Evolutionary conservation across 164 flowering plant genomes (phyloP), one percentile per base, ranked within the genome.

Genomic region (Kalanchoe fedtschenkoi): DNA sequence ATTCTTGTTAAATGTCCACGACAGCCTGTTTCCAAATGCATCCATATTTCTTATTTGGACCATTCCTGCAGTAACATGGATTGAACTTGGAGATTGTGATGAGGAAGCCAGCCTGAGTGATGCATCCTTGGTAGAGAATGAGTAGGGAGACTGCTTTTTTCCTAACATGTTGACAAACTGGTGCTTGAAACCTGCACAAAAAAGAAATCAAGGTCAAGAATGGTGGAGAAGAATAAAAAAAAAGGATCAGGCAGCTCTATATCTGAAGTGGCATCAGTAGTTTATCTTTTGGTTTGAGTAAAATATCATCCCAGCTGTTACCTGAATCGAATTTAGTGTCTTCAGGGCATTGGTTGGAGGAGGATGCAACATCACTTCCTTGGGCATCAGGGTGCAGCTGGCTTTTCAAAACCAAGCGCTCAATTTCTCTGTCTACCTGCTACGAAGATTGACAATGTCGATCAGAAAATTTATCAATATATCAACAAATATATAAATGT

Each of bases 1-100:
- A 38, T 70, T 63, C 71, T 80, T 84, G 43, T 63, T 72, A 19
- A 58, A 38, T 5, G 75, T 66, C 80, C 70, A 73, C 54, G 73
- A 72, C 47, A 59, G 56, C 11, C 62, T 70, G n/a, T 55, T 69
- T 62, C 72, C 78, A 19, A 53, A 64, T 29, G 68, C 44, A 29
- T 69, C 70, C 47, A 65, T 34, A 55, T 69, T 67, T 37, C 69
- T 67, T 63, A 84, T 74, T 63, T 71, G 76, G 64, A 82, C 75
- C 74, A 80, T 78, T 30, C 83, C 84, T 34, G 92, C 84, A 11
- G 82, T 82, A 22, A 82, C 74, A 65, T 71, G 83, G 39, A 74
- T 67, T 8, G 87, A 68, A 55, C 78, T 72, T 13, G 87, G 76
- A 62, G 87, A 43, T 22, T 74, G 76, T 17, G 78, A 74, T 3